Evolutionary conservation across 805 yeast genomes (phyloP).

Genomic region (Monosporozyma siamensis): DNA sequence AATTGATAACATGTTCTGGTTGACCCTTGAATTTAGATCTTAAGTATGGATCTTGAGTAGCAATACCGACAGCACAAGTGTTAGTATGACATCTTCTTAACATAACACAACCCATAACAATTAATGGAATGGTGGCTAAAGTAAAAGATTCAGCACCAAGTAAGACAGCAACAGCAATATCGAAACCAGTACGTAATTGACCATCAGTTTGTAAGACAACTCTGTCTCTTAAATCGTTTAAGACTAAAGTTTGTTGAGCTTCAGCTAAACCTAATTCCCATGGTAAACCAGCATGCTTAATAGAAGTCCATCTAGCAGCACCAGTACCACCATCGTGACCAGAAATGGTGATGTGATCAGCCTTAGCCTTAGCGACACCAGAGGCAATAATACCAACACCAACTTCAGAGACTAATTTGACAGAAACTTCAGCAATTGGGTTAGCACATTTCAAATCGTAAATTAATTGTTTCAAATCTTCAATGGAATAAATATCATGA

Average conservation of each 20-base stretch:
- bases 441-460: constrained; percentile 94
- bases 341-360: constrained; percentile 89
- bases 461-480: constrained; percentile 91
- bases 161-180: constrained; percentile 89
- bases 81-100: constrained; percentile 90
- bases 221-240: constrained; percentile 92
- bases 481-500: constrained; percentile 96
- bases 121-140: constrained; percentile 92
- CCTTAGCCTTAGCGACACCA: constrained; percentile 98
- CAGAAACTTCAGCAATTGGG: constrained; percentile 95
- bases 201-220: constrained; percentile 98
- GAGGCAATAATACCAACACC: constrained; percentile 99
- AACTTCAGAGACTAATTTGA: constrained; percentile 92
- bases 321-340: constrained; percentile 99
- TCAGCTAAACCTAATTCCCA: constrained; percentile 99
- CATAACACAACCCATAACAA: constrained; percentile 96
- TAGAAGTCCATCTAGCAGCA: constrained; percentile 96
- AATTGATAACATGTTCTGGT: constrained; percentile 96
- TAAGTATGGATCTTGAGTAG: constrained; percentile 93
- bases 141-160: constrained; percentile 99
- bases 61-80: constrained; percentile 97
- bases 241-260: constrained; percentile 92
- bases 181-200: constrained; percentile 93
- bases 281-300: constrained; percentile 94
- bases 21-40: constrained; percentile 91